Conservation (phyloP, 805 yeast genomes). For the Brettanomyces anomalus region DNA sequence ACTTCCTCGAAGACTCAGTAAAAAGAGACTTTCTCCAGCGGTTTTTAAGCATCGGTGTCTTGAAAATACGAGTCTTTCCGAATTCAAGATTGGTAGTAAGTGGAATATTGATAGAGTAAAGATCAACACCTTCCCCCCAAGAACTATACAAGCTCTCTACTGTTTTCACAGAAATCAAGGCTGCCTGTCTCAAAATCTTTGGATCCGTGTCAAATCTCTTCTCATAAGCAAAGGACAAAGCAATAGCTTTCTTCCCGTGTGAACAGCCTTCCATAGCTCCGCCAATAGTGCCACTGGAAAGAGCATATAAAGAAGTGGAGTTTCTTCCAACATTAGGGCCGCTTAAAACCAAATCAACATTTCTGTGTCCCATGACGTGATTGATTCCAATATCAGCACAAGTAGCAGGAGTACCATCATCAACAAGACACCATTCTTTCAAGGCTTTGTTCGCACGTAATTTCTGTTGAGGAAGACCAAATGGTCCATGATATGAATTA, state of each 20-base stretch:
- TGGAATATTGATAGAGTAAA: slow-evolving; percentile 83
- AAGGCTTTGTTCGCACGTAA: slow-evolving; percentile 28
- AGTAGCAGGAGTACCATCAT: slow-evolving; percentile 88
- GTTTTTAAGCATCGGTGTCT: slow-evolving; percentile 76
- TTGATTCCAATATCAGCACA: slow-evolving; percentile 86
- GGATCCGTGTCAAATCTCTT: slow-evolving; percentile 37
- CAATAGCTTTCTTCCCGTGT: slow-evolving; percentile 61
- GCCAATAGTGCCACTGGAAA: slow-evolving; percentile 93
- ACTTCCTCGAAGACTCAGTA: slow-evolving; percentile 5
- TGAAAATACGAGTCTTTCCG: slow-evolving; percentile 52
- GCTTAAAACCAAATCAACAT: slow-evolving; percentile 78
- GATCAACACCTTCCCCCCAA: slow-evolving; percentile 52
- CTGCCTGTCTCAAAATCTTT: slow-evolving; percentile 50
- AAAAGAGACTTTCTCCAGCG: slow-evolving; percentile 47
- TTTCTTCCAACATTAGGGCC: slow-evolving; percentile 97
- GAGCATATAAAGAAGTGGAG: slow-evolving; percentile 77
- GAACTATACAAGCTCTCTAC: slow-evolving; percentile 47
- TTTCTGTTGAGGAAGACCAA: slow-evolving; percentile 38
- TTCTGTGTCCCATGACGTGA: slow-evolving; percentile 46
- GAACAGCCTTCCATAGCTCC: slow-evolving; percentile 93
- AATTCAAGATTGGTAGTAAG: slow-evolving; percentile 42
- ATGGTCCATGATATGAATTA: slow-evolving; percentile 62
- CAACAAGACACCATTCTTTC: slow-evolving; percentile 80
- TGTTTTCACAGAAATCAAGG: slow-evolving; percentile 55
- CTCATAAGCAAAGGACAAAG: slow-evolving; percentile 79